A percentile compares a stretch with the other conserved stretches of the same genome.
Evolutionary conservation across 495 filamentous ascomycete genomes (phyloP).

Genomic region (Penicillium diatomitis): DNA sequence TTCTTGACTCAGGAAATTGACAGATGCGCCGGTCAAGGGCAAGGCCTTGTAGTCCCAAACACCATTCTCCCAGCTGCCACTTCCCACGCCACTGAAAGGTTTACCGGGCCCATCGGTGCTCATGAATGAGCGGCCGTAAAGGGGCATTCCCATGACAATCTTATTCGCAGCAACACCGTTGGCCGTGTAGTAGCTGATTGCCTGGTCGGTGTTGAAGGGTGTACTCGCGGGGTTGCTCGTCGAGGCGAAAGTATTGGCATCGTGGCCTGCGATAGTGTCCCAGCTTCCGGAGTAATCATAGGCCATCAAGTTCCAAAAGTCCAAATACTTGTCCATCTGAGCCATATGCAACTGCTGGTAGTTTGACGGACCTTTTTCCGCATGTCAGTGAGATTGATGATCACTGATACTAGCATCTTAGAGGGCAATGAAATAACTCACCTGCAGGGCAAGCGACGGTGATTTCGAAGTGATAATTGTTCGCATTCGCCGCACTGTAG

Average conservation of each 20-base stretch:
- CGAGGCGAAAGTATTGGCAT: conserved; percentile 62
- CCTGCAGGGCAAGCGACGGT: conserved; percentile 56
- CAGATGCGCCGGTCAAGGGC: conserved; percentile 27
- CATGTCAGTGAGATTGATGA: conserved; percentile 1
- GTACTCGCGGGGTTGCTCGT: conserved; percentile 45
- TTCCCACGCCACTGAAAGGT: conserved; percentile 57
- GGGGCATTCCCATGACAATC: conserved; percentile 73
- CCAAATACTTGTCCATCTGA: conserved; percentile 58
- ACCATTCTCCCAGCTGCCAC: conserved; percentile 62
- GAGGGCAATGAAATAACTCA: conserved; percentile 3
- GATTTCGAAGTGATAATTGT: conserved; percentile 51
- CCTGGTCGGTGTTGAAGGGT: conserved; percentile 59
- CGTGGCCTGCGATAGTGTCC: conserved; percentile 59
- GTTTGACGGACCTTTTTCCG: conserved; percentile 43
- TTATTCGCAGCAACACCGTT: conserved; percentile 55
- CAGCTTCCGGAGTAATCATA: conserved; percentile 69
- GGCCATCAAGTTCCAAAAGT: conserved; percentile 68
- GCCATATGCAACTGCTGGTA: conserved; percentile 51
- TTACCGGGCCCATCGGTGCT: conserved; percentile 61
- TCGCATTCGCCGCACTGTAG: conserved; percentile 42
- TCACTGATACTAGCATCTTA: background rate
- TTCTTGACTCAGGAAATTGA: conserved; percentile 7
- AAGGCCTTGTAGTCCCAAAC: conserved; percentile 70
- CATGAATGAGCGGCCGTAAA: conserved; percentile 77
- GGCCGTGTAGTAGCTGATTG: conserved; percentile 51